phyloP scores from a whole-genome alignment of 192 early-diverging fungal species.

The Pilaira anomala region DNA sequence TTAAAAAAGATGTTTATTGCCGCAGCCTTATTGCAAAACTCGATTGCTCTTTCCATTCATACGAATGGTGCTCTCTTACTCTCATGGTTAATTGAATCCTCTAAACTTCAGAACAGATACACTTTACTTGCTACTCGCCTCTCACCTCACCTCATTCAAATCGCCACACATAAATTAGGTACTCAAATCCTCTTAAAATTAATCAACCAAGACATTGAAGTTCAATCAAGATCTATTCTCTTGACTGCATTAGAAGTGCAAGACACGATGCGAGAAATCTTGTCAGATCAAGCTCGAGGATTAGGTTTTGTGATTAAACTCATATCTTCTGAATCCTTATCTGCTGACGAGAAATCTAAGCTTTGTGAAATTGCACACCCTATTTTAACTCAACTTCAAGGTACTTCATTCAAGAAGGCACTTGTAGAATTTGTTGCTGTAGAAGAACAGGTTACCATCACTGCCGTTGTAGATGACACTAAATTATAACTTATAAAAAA shows the following conservation, averaged over 20 bases:
- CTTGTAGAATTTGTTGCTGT: too few relatives aligned
- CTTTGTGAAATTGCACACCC: too few relatives aligned
- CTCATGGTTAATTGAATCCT: slow-evolving; percentile 88
- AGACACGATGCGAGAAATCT: slow-evolving; percentile 57
- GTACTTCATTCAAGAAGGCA: too few relatives aligned
- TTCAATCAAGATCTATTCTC: slow-evolving; percentile 78
- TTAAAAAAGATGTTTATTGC: slow-evolving; percentile 74
- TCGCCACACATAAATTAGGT: slow-evolving; percentile 88
- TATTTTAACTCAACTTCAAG: too few relatives aligned
- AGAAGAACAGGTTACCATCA: too few relatives aligned
- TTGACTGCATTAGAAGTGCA: slow-evolving; percentile 54
- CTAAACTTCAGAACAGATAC: slow-evolving; percentile 71
- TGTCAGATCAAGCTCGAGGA: slow-evolving; percentile 76
- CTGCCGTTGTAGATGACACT: too few relatives aligned
- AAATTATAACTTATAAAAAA: too few relatives aligned
- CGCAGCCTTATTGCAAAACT: slow-evolving; percentile 77
- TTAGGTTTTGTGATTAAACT: too few relatives aligned
- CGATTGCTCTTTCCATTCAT: slow-evolving; percentile 73
- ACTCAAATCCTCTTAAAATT: slow-evolving; percentile 77
- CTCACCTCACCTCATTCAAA: slow-evolving; percentile 64
- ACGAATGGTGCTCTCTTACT: slow-evolving; percentile 85
- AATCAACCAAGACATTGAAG: slow-evolving; percentile 79
- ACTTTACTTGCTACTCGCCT: slow-evolving; percentile 77
- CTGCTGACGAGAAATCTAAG: too few relatives aligned
- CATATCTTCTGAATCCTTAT: too few relatives aligned